Conservation (phyloP, 2,329 filamentous ascomycete genomes). For the Chrysoporthe deuterocubensis region DNA sequence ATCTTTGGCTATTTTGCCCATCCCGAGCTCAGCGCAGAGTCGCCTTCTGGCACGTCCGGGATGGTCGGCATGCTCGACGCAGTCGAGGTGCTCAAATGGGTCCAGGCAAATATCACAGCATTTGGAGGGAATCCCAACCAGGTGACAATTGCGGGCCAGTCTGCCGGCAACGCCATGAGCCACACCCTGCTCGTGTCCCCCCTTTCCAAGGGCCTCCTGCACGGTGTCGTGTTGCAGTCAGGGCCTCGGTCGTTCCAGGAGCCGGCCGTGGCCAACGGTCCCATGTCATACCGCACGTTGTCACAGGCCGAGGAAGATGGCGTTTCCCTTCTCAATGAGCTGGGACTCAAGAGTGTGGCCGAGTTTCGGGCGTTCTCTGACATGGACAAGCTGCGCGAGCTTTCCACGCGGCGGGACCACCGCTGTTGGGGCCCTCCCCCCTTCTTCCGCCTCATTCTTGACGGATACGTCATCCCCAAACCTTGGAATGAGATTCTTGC, state of each 20-base stretch:
- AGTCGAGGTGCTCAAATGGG: neutral
- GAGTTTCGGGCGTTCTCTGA: conserved; percentile 1
- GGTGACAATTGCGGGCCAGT: conserved; percentile 9
- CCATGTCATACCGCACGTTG: conserved; percentile 8
- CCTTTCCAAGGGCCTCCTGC: conserved; percentile 3
- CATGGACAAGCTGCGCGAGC: neutral
- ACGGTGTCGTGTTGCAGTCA: conserved; percentile 6
- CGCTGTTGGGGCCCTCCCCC: conserved; percentile 1
- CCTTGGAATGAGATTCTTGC: neutral
- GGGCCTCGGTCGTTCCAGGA: conserved; percentile 10
- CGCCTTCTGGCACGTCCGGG: conserved; percentile 6
- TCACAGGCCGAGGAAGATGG: conserved; percentile 10
- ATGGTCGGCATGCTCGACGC: conserved; percentile 14
- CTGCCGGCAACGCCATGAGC: conserved; percentile 5
- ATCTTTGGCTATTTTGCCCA: conserved; percentile 13
- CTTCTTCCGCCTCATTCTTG: conserved; percentile 5
- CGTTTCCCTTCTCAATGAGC: conserved; percentile 6
- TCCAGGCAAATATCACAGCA: conserved; percentile 3
- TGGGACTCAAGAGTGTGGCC: conserved; percentile 1
- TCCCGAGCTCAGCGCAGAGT: conserved; percentile 10
- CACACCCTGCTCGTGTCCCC: conserved; percentile 3
- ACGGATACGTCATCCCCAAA: conserved; percentile 8
- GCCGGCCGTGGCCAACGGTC: neutral
- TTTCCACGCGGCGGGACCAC: neutral
- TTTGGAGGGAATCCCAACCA: conserved; percentile 2